Evolutionary conservation across 1,284 basidiomycete species (phyloP).

Genomic region (Ceratobasidium sp.): DNA sequence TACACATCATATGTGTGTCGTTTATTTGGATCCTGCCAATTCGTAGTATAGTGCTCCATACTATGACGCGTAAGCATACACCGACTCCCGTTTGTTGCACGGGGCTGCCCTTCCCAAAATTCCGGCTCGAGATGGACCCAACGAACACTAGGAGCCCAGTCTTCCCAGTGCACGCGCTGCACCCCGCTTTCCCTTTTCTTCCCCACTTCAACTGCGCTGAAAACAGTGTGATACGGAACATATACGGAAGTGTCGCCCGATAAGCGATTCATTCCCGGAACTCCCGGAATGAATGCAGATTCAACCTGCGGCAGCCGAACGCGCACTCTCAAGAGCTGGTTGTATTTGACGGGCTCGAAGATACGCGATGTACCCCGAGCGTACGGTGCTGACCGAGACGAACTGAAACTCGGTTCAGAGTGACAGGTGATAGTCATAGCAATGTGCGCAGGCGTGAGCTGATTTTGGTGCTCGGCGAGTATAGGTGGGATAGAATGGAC

Average conservation of each 20-base stretch:
- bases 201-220: not conserved
- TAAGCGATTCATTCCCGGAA: not conserved
- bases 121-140: not conserved
- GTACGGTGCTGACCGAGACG: not conserved
- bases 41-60: too few relatives aligned
- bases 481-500: not conserved
- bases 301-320: not conserved
- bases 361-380: not conserved
- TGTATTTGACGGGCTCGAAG: not conserved
- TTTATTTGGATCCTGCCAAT: not conserved
- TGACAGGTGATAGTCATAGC: not conserved
- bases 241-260: not conserved
- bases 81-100: not conserved
- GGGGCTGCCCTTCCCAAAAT: not conserved
- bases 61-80: not conserved
- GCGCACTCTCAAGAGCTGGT: not conserved
- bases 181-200: too few relatives aligned
- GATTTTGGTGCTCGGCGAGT: not conserved
- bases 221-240: not conserved
- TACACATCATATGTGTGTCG: not conserved
- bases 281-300: not conserved
- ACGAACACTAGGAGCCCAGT: not conserved
- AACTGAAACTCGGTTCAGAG: not conserved
- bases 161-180: not conserved
- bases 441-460: not conserved